Percentiles rank a stretch among this genome's conserved stretches.
phyloP scores from a whole-genome alignment of 2,329 filamentous ascomycete genomes.

The Hypoxylon sp. region DNA sequence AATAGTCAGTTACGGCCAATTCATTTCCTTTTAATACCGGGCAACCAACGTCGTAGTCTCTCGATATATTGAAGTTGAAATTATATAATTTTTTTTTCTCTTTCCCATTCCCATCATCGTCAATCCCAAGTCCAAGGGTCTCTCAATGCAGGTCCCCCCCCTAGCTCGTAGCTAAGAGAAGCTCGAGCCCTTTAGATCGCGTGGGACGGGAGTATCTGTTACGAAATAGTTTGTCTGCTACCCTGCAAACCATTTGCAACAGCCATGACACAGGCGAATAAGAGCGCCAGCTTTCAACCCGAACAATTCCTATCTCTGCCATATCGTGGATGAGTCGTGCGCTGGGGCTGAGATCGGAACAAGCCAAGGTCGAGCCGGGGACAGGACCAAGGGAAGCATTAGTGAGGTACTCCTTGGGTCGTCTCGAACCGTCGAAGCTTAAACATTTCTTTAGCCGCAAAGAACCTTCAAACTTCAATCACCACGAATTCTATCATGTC shows the following conservation, averaged over 20 bases:
- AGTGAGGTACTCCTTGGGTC: slow-evolving; percentile 17
- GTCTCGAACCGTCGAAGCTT: slow-evolving; percentile 31
- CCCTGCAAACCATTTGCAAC: slow-evolving; percentile 54
- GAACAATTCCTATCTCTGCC: slow-evolving; percentile 50
- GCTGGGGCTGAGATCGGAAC: slow-evolving; percentile 41
- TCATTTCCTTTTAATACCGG: not conserved
- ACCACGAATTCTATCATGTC: not conserved
- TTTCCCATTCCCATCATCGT: slow-evolving; percentile 3
- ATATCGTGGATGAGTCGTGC: slow-evolving; percentile 38
- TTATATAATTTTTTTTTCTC: not conserved
- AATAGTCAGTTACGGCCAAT: not conserved
- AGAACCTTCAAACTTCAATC: slow-evolving; percentile 7
- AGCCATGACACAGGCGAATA: slow-evolving; percentile 47
- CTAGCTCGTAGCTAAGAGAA: slow-evolving; percentile 31
- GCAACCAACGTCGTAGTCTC: slow-evolving; percentile 3
- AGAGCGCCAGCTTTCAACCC: slow-evolving; percentile 42
- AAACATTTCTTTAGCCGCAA: slow-evolving; percentile 26
- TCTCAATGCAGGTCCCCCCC: slow-evolving; percentile 15
- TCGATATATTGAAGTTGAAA: not conserved
- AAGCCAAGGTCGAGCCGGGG: slow-evolving; percentile 14
- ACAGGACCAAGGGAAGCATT: slow-evolving; percentile 23
- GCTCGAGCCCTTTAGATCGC: slow-evolving; percentile 46
- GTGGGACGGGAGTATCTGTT: slow-evolving; percentile 51
- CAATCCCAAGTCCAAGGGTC: slow-evolving; percentile 34
- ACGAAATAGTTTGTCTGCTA: slow-evolving; percentile 55